A percentile compares a stretch with the other conserved stretches of the same genome.
Evolutionary conservation across 2,329 filamentous ascomycete species (phyloP).

Genomic region (Grosmannia serpens): DNA sequence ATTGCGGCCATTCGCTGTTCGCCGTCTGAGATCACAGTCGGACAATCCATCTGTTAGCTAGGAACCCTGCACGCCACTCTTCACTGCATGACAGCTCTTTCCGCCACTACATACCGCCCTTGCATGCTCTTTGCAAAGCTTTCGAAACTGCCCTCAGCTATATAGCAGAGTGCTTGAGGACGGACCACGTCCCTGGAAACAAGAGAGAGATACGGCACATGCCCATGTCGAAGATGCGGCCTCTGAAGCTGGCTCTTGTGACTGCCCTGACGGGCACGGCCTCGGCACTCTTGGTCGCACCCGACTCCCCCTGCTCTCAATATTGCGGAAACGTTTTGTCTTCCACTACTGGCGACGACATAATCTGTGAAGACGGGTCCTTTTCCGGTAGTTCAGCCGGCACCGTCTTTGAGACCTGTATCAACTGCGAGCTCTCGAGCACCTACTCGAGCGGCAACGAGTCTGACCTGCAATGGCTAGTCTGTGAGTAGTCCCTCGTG

Average conservation of each 20-base stretch:
- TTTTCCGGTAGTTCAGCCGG: conserved; percentile 28
- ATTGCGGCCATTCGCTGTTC: no score
- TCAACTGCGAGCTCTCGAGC: conserved; percentile 41
- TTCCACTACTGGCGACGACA: conserved; percentile 31
- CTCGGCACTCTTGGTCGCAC: conserved; percentile 28
- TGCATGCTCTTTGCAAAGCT: background rate
- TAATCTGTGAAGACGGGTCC: conserved; percentile 32
- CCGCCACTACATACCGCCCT: background rate
- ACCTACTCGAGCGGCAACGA: conserved; percentile 24
- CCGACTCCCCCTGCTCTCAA: conserved; percentile 35
- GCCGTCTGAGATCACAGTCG: no score
- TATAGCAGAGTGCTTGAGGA: no score
- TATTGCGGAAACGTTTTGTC: conserved; percentile 43
- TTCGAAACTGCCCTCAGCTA: background rate
- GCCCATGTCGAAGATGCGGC: conserved; percentile 4
- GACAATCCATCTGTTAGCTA: no score
- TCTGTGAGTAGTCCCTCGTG: conserved; percentile 34
- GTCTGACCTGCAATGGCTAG: conserved; percentile 40
- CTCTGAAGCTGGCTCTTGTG: conserved; percentile 9
- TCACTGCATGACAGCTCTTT: background rate
- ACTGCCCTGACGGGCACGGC: conserved; percentile 12
- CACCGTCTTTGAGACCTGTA: conserved; percentile 38
- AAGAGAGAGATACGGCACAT: background rate
- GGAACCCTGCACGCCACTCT: no score
- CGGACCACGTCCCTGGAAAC: background rate